A percentile compares a stretch with the other conserved stretches of the same genome.
phyloP scores from a whole-genome alignment of 108 stramenopile genomes.

The Chaetoceros muelleri region DNA sequence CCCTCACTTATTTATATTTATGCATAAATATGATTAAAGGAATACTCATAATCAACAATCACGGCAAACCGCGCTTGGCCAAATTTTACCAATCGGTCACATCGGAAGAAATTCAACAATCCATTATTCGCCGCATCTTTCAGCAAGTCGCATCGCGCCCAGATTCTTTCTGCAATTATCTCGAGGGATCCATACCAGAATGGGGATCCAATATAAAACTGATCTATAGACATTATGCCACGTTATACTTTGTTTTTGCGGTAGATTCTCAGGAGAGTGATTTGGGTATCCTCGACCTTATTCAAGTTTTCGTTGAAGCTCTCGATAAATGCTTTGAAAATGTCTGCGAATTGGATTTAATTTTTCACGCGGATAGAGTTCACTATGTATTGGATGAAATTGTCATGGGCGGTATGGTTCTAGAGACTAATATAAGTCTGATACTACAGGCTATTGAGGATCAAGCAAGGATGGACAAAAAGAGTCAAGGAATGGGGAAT shows the following conservation, averaged over 20 bases:
- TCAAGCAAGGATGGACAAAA: slow-evolving; percentile 82
- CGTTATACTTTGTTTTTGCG: slow-evolving; percentile 98
- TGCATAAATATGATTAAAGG: slow-evolving; percentile 76
- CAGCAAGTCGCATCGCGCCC: slow-evolving; percentile 93
- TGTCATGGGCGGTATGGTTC: slow-evolving; percentile 99
- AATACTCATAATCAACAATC: slow-evolving; percentile 97
- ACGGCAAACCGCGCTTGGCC: slow-evolving; percentile 92
- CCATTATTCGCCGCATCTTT: slow-evolving; percentile 90
- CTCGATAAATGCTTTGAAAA: slow-evolving; percentile 99
- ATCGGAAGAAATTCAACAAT: slow-evolving; percentile 87
- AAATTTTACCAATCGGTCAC: slow-evolving; percentile 96
- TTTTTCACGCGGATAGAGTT: slow-evolving; percentile 95
- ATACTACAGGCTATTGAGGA: slow-evolving; percentile 91
- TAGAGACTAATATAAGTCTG: slow-evolving; percentile 93
- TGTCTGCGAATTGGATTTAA: slow-evolving; percentile 99
- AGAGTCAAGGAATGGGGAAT: slow-evolving; percentile 36
- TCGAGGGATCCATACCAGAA: slow-evolving; percentile 92
- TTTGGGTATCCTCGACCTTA: slow-evolving; percentile 97
- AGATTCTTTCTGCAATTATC: slow-evolving; percentile 97
- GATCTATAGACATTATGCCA: slow-evolving; percentile 99
- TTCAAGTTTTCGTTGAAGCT: slow-evolving; percentile 99
- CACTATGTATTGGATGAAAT: slow-evolving; percentile 93
- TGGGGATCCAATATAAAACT: slow-evolving; percentile 97
- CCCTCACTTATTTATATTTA: not conserved
- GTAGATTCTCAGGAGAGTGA: slow-evolving; percentile 96